Base-by-base conservation (phyloP, 495 filamentous ascomycete species). In the Penicillium maclennaniae region DNA sequence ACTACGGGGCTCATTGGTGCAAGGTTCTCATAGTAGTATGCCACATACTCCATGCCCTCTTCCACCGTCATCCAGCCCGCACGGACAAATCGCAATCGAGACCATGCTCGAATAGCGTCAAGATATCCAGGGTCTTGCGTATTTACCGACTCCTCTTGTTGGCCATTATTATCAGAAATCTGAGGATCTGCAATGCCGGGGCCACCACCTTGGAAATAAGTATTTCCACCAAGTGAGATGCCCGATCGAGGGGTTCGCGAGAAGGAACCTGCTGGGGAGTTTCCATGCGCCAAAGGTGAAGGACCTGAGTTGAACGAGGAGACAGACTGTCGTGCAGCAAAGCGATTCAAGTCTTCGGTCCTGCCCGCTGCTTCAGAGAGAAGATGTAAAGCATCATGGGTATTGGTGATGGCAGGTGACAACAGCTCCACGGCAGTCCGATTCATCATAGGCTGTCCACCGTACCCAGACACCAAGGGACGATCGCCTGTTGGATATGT, bases 1-100 rank as follows among this genome's bases (percentile, higher is more conserved):
- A 87, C 88, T 21, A 97, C 91, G 1, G 95, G 95, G 26, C 93
- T 97, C 62, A 98, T 75, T 4, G 91, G 91, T 4, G 90, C 88
- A 2, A 97, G 80, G 58, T 90, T 87, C 49, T 86, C 81, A 67
- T 96, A 96, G 71, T 96, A 98, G 65, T 97, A 97, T 63, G 88
- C 84, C 58, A 98, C 87, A 64, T 97, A 98, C 25, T 82, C 84
- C 66, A 97, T 89, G 1, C 88, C 92, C 68, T 98, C 93, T 58
- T 85, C 82, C 2, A 92, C 89, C 0, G 91, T 96, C 61, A 98
- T 92, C 93, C 93, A 98, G 19, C 93, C 93, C 7, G 89, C 91
- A 45, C 89, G 86, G 17, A 97, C 92, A 67, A 97, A 97, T 49
- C 91, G 83, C 61, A 95, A 85, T 57, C 89, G 81, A 9, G 87